These are phyloP conservation scores for Fagus sylvatica DNA, from an alignment of 306 rosid genomes.

Conservation along the genomic window DNA sequence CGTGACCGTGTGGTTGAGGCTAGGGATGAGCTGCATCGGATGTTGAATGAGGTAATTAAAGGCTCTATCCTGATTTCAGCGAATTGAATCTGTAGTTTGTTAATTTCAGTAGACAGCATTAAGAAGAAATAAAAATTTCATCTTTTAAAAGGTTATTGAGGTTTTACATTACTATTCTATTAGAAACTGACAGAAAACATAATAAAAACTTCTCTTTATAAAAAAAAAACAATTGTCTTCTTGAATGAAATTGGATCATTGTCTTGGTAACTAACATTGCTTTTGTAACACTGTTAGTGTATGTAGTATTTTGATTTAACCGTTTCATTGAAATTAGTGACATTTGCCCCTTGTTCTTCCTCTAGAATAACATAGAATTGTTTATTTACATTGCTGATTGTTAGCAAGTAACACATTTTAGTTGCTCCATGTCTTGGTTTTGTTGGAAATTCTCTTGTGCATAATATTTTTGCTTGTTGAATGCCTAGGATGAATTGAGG, in stretches of 20 bases:
- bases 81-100: background rate
- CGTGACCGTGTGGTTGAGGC: slow-evolving; percentile 63
- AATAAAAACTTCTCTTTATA: too few species aligned
- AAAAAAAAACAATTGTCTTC: too few species aligned
- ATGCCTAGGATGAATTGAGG: slow-evolving; percentile 52
- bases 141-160: background rate
- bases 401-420: background rate
- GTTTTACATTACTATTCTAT: background rate
- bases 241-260: background rate
- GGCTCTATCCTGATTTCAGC: background rate
- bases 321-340: background rate
- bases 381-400: background rate
- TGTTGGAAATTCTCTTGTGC: background rate
- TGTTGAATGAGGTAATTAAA: slow-evolving; percentile 59
- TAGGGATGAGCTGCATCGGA: slow-evolving; percentile 51
- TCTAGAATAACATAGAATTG: background rate
- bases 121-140: background rate
- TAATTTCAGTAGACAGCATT: background rate
- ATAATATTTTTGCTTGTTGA: slow-evolving; percentile 2
- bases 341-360: background rate
- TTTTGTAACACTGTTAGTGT: background rate
- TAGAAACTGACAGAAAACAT: background rate
- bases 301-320: background rate
- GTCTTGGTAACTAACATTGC: background rate
- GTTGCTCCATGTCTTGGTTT: background rate